These are phyloP conservation scores for Trichoderma sp. DNA, from an alignment of 2,329 filamentous ascomycete genomes.

Conservation along the genomic window DNA sequence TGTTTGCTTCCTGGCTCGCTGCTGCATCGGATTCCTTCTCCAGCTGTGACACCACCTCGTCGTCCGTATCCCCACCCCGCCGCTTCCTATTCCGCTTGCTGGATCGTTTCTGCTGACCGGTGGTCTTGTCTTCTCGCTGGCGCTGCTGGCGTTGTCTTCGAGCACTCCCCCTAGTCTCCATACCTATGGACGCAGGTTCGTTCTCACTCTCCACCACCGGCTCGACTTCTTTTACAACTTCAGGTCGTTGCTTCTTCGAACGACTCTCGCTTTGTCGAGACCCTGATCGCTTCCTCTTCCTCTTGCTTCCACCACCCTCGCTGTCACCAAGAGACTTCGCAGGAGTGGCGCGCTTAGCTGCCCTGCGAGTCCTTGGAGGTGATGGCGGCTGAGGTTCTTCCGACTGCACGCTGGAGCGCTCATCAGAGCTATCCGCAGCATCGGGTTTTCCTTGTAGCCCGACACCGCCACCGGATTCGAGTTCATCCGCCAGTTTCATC, in stretches of 20 bases:
- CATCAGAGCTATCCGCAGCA: slow-evolving; percentile 7
- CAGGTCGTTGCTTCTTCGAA: slow-evolving; percentile 33
- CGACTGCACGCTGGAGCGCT: slow-evolving; percentile 26
- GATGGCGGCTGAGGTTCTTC: slow-evolving; percentile 23
- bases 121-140: background rate
- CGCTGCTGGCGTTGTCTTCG: slow-evolving; percentile 22
- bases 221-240: slow-evolving; percentile 23
- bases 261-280: slow-evolving; percentile 24
- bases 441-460: slow-evolving; percentile 23
- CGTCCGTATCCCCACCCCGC: slow-evolving; percentile 38
- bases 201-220: background rate
- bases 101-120: slow-evolving; percentile 11
- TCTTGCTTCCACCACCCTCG: slow-evolving; percentile 21
- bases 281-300: slow-evolving; percentile 32
- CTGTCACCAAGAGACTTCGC: slow-evolving; percentile 7
- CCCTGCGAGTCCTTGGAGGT: slow-evolving; percentile 17
- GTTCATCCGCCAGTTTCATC: slow-evolving; percentile 47
- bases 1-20: slow-evolving; percentile 28
- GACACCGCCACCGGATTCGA: slow-evolving; percentile 39
- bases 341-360: slow-evolving; percentile 21
- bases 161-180: slow-evolving; percentile 25
- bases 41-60: slow-evolving; percentile 42
- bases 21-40: slow-evolving; percentile 41
- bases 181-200: background rate
- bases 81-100: slow-evolving; percentile 17